Conservation (phyloP, 1,139 yeast species). For the Debaryomyces psychrophilus region DNA sequence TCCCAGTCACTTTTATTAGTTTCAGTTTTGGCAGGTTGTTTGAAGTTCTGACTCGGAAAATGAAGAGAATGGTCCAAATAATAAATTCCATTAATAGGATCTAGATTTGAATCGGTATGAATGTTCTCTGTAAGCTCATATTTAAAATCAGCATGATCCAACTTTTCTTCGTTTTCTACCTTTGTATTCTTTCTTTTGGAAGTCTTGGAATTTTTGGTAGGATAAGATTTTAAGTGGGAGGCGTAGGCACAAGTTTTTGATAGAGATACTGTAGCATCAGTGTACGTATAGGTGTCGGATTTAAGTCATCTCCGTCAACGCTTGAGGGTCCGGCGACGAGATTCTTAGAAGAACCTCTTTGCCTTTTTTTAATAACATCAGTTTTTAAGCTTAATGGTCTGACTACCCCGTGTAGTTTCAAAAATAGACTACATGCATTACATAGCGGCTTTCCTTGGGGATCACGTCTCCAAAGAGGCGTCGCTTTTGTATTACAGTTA, state of each 20-base stretch:
- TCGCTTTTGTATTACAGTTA: slow-evolving; percentile 59
- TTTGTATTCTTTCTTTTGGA: neutral
- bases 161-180: neutral
- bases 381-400: slow-evolving; percentile 73
- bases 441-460: slow-evolving; percentile 59
- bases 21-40: slow-evolving; percentile 1
- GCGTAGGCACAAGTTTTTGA: neutral
- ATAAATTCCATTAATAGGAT: slow-evolving; percentile 22
- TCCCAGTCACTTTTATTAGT: slow-evolving; percentile 33
- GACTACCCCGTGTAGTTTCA: slow-evolving; percentile 60
- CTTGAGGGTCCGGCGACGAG: slow-evolving; percentile 12
- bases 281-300: slow-evolving; percentile 31
- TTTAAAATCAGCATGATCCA: neutral
- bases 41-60: slow-evolving; percentile 1
- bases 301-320: slow-evolving; percentile 43
- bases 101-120: slow-evolving; percentile 9
- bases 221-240: slow-evolving; percentile 1
- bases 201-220: slow-evolving; percentile 6
- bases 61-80: slow-evolving; percentile 9
- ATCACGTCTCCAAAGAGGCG: slow-evolving; percentile 62
- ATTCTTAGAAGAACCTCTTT: slow-evolving; percentile 15
- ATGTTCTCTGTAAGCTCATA: neutral
- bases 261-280: neutral
- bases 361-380: slow-evolving; percentile 83
- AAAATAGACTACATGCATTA: slow-evolving; percentile 62